phyloP scores from a whole-genome alignment of 495 filamentous ascomycete species.

The Parathielavia appendiculata region DNA sequence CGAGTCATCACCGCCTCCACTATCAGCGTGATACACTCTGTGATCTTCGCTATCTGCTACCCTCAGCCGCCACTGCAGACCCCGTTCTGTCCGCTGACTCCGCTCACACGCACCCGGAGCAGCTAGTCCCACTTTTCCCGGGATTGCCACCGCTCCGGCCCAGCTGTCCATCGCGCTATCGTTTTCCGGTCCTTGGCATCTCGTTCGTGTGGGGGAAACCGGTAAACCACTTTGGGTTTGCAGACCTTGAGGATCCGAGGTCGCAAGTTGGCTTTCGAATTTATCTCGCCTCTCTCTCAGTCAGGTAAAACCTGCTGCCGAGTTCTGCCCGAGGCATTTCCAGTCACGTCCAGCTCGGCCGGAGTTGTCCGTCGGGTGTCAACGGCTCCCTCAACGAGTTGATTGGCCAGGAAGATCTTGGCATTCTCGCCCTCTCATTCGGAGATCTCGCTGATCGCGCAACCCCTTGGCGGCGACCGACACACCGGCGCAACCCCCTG shows the following conservation, averaged over 20 bases:
- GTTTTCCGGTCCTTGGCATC: slow-evolving; percentile 1
- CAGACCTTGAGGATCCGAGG: neutral
- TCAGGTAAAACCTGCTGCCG: neutral
- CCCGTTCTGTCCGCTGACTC: slow-evolving; percentile 9
- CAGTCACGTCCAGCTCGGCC: slow-evolving; percentile 7
- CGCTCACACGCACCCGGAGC: slow-evolving; percentile 10
- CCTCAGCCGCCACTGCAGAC: slow-evolving; percentile 14
- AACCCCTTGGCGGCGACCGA: slow-evolving; percentile 28
- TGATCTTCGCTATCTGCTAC: slow-evolving; percentile 7
- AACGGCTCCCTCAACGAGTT: slow-evolving; percentile 12
- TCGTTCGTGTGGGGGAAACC: slow-evolving; percentile 4
- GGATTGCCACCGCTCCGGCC: slow-evolving; percentile 17
- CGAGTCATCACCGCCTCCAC: slow-evolving; percentile 6
- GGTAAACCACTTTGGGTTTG: neutral
- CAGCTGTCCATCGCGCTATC: slow-evolving; percentile 1
- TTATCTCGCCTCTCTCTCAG: neutral
- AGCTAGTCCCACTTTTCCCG: slow-evolving; percentile 15
- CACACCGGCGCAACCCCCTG: slow-evolving; percentile 20
- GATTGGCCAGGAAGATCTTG: neutral
- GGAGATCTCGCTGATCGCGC: slow-evolving; percentile 30
- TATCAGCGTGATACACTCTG: slow-evolving; percentile 10
- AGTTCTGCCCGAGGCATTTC: slow-evolving; percentile 22
- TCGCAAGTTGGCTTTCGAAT: neutral
- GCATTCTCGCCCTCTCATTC: slow-evolving; percentile 18
- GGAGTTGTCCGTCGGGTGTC: slow-evolving; percentile 25